Conservation (phyloP, 352 stramenopile genomes). For the Pythium rishiriense region DNA sequence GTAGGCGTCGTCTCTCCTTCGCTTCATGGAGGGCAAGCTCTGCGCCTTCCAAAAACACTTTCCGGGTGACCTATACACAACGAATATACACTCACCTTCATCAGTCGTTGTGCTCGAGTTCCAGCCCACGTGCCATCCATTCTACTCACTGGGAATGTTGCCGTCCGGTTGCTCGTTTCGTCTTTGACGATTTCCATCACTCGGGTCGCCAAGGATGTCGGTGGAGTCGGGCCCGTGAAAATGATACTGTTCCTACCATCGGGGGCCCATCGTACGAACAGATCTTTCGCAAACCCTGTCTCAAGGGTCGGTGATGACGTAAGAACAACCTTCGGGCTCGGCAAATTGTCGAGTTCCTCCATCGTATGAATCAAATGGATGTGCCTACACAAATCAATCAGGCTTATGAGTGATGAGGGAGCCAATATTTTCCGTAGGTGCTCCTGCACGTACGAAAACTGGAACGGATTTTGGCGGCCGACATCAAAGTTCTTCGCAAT, state of each 20-base stretch:
- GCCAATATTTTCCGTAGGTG: not conserved
- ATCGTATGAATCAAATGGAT: conserved; percentile 86
- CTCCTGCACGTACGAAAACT: conserved; percentile 65
- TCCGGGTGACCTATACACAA: conserved; percentile 41
- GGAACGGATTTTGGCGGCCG: conserved; percentile 85
- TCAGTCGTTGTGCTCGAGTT: not conserved
- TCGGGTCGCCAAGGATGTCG: conserved; percentile 67
- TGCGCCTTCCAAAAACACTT: conserved; percentile 80
- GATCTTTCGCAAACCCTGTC: conserved; percentile 81
- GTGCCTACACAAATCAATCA: conserved; percentile 40
- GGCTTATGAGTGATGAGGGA: not conserved
- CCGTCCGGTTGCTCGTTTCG: conserved; percentile 42
- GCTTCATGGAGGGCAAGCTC: conserved; percentile 86
- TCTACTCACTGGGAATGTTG: conserved; percentile 57
- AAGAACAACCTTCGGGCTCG: conserved; percentile 85
- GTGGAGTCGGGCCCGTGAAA: conserved; percentile 67
- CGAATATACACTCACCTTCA: not conserved
- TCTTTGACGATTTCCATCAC: conserved; percentile 62
- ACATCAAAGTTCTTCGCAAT: conserved; percentile 91
- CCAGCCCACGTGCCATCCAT: too few relatives aligned
- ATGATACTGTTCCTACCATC: conserved; percentile 83
- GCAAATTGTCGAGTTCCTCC: conserved; percentile 84
- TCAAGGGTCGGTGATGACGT: conserved; percentile 78
- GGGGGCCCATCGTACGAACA: conserved; percentile 82
- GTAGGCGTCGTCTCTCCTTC: conserved; percentile 82